Evolutionary conservation across 2,329 filamentous ascomycete species (phyloP).

Genomic region (Epicoccum nigrum): DNA sequence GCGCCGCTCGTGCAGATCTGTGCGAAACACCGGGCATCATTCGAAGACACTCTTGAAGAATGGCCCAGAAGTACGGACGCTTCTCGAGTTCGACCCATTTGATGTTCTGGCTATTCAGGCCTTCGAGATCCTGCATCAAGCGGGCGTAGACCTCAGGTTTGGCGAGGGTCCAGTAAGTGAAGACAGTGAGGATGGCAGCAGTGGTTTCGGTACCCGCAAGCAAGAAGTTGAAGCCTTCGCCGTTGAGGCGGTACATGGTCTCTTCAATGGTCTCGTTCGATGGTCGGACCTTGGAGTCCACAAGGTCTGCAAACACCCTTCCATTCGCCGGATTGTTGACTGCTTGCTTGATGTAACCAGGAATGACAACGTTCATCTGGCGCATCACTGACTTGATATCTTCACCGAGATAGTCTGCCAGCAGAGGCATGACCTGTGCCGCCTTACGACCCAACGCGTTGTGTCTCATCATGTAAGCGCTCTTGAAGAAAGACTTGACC

Average conservation of each 20-base stretch:
- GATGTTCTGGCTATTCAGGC: constrained; percentile 19
- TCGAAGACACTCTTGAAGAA: constrained; percentile 46
- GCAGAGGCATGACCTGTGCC: constrained; percentile 33
- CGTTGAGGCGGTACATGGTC: constrained; percentile 25
- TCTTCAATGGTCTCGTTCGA: constrained; percentile 27
- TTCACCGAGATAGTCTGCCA: constrained; percentile 36
- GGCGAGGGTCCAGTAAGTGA: constrained; percentile 44
- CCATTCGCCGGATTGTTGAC: constrained; percentile 33
- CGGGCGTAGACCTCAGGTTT: constrained; percentile 30
- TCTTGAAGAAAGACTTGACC: constrained; percentile 35
- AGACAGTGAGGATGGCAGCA: constrained; percentile 38
- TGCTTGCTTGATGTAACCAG: constrained; percentile 30
- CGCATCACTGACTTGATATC: constrained; percentile 34
- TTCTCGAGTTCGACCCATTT: constrained; percentile 35
- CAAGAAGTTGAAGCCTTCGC: constrained; percentile 36
- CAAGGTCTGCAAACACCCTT: constrained; percentile 31
- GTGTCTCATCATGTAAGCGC: constrained; percentile 38
- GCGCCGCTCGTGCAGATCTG: constrained; percentile 26
- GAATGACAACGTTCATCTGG: constrained; percentile 35
- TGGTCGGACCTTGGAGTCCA: constrained; percentile 27
- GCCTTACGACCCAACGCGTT: constrained; percentile 30
- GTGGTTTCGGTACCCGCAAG: constrained; percentile 35
- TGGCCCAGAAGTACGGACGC: constrained; percentile 41
- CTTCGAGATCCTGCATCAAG: constrained; percentile 29
- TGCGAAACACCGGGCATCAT: constrained; percentile 41